A percentile compares a stretch with the other conserved stretches of the same genome.
phyloP scores from a whole-genome alignment of 1,139 yeast genomes.

The Scheffersomyces quercinus region DNA sequence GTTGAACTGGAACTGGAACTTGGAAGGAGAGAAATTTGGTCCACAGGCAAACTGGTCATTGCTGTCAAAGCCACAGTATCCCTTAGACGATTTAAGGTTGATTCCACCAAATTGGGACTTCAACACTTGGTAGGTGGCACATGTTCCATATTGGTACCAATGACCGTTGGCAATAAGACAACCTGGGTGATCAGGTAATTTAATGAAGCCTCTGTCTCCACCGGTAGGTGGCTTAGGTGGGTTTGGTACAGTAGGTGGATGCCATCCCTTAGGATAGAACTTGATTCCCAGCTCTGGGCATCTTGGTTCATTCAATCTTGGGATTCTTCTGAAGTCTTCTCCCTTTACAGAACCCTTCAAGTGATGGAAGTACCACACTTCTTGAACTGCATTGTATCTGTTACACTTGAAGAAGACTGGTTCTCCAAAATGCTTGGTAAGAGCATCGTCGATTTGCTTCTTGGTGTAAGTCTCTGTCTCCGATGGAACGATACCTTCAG shows the following conservation, averaged over 20 bases:
- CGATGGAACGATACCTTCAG: slow-evolving; percentile 72
- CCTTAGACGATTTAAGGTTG: slow-evolving; percentile 64
- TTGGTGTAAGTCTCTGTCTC: slow-evolving; percentile 60
- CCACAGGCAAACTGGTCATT: slow-evolving; percentile 36
- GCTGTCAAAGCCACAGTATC: slow-evolving; percentile 62
- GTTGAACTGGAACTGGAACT: slow-evolving; percentile 58
- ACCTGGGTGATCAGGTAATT: slow-evolving; percentile 59
- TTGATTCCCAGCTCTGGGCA: slow-evolving; percentile 75
- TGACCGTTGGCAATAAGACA: slow-evolving; percentile 84
- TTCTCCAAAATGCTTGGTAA: slow-evolving; percentile 56
- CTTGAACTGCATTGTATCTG: slow-evolving; percentile 65
- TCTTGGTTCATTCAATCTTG: slow-evolving; percentile 52
- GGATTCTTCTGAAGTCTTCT: slow-evolving; percentile 67
- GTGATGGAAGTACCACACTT: slow-evolving; percentile 88
- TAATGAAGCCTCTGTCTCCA: slow-evolving; percentile 41
- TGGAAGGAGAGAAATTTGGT: slow-evolving; percentile 26
- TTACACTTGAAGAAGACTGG: slow-evolving; percentile 75
- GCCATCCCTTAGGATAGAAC: slow-evolving; percentile 70
- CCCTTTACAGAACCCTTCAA: slow-evolving; percentile 70
- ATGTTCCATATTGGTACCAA: slow-evolving; percentile 82
- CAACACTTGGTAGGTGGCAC: slow-evolving; percentile 66
- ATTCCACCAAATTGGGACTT: slow-evolving; percentile 72
- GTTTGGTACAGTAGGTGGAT: slow-evolving; percentile 28
- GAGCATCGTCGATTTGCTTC: slow-evolving; percentile 63
- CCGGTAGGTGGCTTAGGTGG: slow-evolving; percentile 33